Evolutionary conservation across 257 asterid species (phyloP), one percentile per base, ranked within the genome.

Genomic region (Solanum ossicruentum): DNA sequence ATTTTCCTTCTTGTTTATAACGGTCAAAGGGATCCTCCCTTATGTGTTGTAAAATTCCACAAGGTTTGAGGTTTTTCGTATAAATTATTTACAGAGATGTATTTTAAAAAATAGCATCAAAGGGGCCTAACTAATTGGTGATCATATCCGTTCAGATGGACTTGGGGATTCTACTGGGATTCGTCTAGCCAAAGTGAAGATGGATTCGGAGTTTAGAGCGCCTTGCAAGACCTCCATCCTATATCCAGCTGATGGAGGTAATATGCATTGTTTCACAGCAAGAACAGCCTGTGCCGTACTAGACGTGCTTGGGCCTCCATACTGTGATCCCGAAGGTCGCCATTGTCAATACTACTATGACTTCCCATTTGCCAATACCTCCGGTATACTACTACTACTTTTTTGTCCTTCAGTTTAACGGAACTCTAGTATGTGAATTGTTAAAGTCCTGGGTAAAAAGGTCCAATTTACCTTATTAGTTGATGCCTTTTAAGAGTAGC

Each of bases 301-400:
- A 2, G 99, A 96, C 21, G 99, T 96, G 80, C 96, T 96, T 2
- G 99, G 98, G 69, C 99, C 99, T 12, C 99, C 99, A 1, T 96
- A 96, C 63, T 86, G 89, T 57, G 99, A 94, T 83, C 91, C 94
- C 0, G 94, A 94, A 23, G 99, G 98, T 55, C 99, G 99, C 36
- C 98, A 94, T 80, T 96, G 98, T 79, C 95, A 94, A 81, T 94
- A 91, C 89, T 96, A 92, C 84, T 47, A 51, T 7, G 98, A 96
- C 66, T 88, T 85, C 85, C 98, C 98, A 1, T 87, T 89, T 12
- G 12, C 87, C 84, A 86, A 72, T 12, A 82, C 71, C 85, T 71
- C 91, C 80, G 91, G 94, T 91, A 84, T 16, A 77, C 13, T 0
- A 8, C 63, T 77, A 51, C 63, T 77, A 45, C 3, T 36, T 69